These are phyloP conservation scores for Solanum pinnatisectum DNA, from an alignment of 257 asterid genomes.

Conservation along the genomic window DNA sequence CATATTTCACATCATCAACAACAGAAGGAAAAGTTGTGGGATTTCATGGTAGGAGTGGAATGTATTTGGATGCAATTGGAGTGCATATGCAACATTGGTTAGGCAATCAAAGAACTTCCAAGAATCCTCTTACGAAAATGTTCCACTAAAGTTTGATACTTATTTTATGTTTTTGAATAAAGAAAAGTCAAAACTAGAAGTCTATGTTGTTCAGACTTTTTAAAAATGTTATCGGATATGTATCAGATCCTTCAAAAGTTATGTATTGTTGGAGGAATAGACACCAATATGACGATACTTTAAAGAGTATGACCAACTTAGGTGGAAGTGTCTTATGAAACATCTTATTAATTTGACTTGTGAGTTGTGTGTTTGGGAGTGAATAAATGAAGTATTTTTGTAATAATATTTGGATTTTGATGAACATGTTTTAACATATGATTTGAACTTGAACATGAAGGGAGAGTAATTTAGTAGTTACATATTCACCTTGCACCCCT, in stretches of 20 bases:
- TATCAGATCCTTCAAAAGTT: too few relatives aligned
- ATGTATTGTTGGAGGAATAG: neutral
- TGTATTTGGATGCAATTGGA: conserved; percentile 74
- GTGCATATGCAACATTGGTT: conserved; percentile 91
- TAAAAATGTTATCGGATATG: neutral
- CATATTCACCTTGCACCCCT: neutral
- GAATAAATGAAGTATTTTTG: neutral
- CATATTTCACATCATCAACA: conserved; percentile 53
- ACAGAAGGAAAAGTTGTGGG: conserved; percentile 85
- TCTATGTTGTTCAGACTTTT: neutral
- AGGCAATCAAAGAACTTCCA: conserved; percentile 45
- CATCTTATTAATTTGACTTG: neutral
- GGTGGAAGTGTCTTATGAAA: neutral
- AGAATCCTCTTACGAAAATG: conserved; percentile 32
- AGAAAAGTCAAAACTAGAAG: neutral
- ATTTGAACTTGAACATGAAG: neutral
- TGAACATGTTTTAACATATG: neutral
- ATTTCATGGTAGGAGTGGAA: conserved; percentile 70
- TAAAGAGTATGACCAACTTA: neutral
- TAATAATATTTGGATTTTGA: neutral
- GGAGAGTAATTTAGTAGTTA: neutral
- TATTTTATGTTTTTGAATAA: neutral
- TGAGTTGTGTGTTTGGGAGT: neutral
- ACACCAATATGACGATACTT: neutral
- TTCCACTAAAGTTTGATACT: conserved; percentile 21